These are phyloP conservation scores for Lachancea nothofagi DNA, from an alignment of 805 yeast species.

Conservation along the genomic window DNA sequence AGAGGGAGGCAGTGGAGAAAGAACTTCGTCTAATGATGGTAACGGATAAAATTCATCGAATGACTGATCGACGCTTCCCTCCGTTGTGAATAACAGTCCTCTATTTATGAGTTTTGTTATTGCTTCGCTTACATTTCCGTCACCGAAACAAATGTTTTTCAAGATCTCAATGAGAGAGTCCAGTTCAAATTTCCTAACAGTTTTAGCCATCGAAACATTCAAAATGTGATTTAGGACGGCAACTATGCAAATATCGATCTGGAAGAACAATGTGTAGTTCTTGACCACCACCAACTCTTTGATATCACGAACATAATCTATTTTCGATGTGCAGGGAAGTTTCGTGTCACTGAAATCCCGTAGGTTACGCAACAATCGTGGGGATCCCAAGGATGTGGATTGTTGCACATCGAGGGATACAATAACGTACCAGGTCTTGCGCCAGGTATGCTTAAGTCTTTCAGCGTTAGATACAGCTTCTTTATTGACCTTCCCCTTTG, in stretches of 20 bases:
- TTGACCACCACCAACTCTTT: conserved; percentile 45
- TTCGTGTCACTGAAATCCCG: conserved; percentile 40
- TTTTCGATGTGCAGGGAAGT: conserved; percentile 37
- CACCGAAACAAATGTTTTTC: conserved; percentile 32
- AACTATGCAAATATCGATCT: conserved; percentile 40
- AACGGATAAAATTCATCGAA: conserved; percentile 31
- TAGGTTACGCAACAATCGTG: conserved; percentile 35
- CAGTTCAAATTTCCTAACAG: conserved; percentile 39
- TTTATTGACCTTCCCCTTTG: conserved; percentile 15
- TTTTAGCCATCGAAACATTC: conserved; percentile 34
- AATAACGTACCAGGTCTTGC: conserved; percentile 54
- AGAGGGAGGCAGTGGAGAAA: conserved; percentile 14
- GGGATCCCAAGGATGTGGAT: conserved; percentile 39
- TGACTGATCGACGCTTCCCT: conserved; percentile 28
- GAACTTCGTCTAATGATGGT: conserved; percentile 29
- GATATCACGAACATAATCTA: conserved; percentile 34
- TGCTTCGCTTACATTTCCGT: conserved; percentile 26
- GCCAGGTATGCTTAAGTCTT: conserved; percentile 43
- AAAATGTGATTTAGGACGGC: conserved; percentile 31
- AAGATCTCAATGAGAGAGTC: conserved; percentile 35
- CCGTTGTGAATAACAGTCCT: conserved; percentile 30
- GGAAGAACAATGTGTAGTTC: conserved; percentile 42
- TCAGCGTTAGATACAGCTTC: conserved; percentile 31
- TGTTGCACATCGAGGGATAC: conserved; percentile 39
- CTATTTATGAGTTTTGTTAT: conserved; percentile 25